A percentile compares a stretch with the other conserved stretches of the same genome.
Conservation (phyloP, 2,329 filamentous ascomycete genomes). For the Zasmidium angulare region DNA sequence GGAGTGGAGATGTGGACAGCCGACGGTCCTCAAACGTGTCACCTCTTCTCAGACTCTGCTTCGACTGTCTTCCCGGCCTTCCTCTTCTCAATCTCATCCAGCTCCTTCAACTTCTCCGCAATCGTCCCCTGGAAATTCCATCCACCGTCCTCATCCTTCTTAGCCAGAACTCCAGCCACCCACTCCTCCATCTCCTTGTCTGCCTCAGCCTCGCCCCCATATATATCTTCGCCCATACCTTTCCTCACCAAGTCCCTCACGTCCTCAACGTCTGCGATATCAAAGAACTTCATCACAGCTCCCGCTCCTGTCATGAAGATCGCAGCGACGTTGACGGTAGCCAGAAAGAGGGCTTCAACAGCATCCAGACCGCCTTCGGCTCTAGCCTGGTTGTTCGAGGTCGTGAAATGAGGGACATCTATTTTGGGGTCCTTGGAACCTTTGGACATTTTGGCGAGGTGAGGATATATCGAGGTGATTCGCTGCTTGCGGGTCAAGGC, state of each 20-base stretch:
- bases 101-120: slow-evolving; percentile 31
- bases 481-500: slow-evolving; percentile 67
- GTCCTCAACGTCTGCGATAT: slow-evolving; percentile 60
- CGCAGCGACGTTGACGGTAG: slow-evolving; percentile 80
- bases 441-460: slow-evolving; percentile 12
- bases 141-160: slow-evolving; percentile 45
- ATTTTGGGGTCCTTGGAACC: slow-evolving; percentile 7
- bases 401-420: slow-evolving; percentile 18
- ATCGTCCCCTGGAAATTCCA: slow-evolving; percentile 22
- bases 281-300: slow-evolving; percentile 71
- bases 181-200: slow-evolving; percentile 57
- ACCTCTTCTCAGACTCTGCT: slow-evolving; percentile 2
- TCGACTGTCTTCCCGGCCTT: slow-evolving; percentile 8
- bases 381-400: slow-evolving; percentile 17
- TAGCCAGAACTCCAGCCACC: slow-evolving; percentile 49
- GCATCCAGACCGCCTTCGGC: slow-evolving; percentile 67
- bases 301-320: slow-evolving; percentile 74
- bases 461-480: slow-evolving; percentile 55
- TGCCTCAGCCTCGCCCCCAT: slow-evolving; percentile 51
- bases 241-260: slow-evolving; percentile 58
- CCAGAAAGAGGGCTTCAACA: slow-evolving; percentile 77
- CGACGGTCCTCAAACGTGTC: not conserved
- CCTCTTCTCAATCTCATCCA: slow-evolving; percentile 29
- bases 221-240: slow-evolving; percentile 60
- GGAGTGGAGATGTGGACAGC: not conserved